Evolutionary conservation across 345 rosid genomes (phyloP), one percentile per base, ranked within the genome.

Genomic region (Eucalyptus cloeziana): DNA sequence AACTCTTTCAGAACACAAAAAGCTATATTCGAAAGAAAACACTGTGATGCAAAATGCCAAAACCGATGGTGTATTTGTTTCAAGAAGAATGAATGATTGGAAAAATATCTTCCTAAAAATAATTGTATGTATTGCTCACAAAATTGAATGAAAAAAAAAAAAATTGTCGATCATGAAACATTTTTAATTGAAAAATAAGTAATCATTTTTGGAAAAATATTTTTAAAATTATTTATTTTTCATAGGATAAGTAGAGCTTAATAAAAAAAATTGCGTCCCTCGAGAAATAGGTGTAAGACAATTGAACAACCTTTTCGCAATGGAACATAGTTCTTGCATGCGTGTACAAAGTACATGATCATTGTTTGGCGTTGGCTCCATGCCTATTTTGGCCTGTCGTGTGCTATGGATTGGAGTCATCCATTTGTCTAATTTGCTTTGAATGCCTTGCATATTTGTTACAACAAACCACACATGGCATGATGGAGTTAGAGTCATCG

Each of bases 51-150:
- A 51, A 51, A 51, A 51, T 51, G 21, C 7, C 56, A 3, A 51
- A 51, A 51, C 0, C 17, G 1, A 51, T 1, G 3, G 4, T 16
- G 4, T 3, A 51, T 17, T 51, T 51, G 2, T 17, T 51, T 51
- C 22, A 17, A 15, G 56, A 17, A 51, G 17, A 51, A 51, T 2
- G 3, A 17, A 51, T 51, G 22, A 51, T 51, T 51, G 0, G 2
- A 51, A 51, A 52, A 17, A 52, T 52, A 52, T 52, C 0, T 52
- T 52, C 4, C 22, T 52, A 52, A 52, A 16, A 52, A 17, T 52
- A 19, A 52, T 6, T 52, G 8, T 16, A 16, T 17, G 13, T 52
- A 7, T 52, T 52, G 22, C 56, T 50, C 22, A 7, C 2, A 2
- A 17, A 52, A 6, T 52, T 52, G 22, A 3, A n/a, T n/a, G n/a